Evolutionary conservation across 768 basidiomycete species (phyloP), one percentile per base, ranked within the genome.

Genomic region (Mycena capillaripes): DNA sequence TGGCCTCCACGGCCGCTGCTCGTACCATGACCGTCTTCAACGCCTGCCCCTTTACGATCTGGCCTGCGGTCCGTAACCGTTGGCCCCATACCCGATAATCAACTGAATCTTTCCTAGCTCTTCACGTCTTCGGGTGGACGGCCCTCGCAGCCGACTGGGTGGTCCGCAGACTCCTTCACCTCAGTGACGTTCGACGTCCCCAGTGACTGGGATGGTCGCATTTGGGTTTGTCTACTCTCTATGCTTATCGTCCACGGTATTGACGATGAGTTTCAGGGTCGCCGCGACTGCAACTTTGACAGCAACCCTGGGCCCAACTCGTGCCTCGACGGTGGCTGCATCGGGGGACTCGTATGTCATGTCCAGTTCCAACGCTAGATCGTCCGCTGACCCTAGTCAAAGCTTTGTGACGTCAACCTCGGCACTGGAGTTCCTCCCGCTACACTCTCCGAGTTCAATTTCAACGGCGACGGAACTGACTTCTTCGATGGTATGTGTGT

Each of bases 241-340:
- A 21, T 16, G 6, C 19, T 12, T 17, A 17, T 44, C 19, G 16
- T 14, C 16, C 16, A n/a, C n/a, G 14, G 19, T 21, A 44, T 44
- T 44, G 42, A 6, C 42, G 14, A 21, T 2, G 7, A 21, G 16
- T 44, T 44, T 17, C 19, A 44, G 42, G 66, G 52, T 17, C 55
- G 40, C 12, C 65, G 52, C 53, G 44, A 63, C 70, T 71, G 62
- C 42, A 23, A 71, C 34, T 71, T 70, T 40, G 2, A 17, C 10
- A 66, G 9, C 36, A 63, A 62, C 46, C 27, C 59, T 12, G 71
- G 71, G 5, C 82, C 79, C 17, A 84, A 81, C 70, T 81, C 85
- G 8, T 88, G 87, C 60, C 46, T 84, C 10, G 82, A 82, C 50
- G 87, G 87, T 12, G 86, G 85, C 40, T 87, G 86, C 74, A 85